Evolutionary conservation across 805 yeast genomes (phyloP).

Genomic region (Lipomyces chichibuensis): DNA sequence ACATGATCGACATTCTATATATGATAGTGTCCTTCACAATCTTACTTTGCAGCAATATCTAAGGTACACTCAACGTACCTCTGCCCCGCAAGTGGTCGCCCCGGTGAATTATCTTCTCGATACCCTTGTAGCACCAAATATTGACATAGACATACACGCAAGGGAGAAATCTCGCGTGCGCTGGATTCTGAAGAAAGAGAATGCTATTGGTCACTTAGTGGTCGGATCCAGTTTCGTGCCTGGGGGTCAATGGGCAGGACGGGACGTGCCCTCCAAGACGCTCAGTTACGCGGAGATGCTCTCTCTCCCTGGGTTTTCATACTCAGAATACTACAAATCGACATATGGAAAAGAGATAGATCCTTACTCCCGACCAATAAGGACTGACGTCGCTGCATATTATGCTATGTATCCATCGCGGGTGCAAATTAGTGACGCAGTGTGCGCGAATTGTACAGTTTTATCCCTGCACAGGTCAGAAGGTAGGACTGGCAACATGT

Average conservation of each 20-base stretch:
- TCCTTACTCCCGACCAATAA: constrained; percentile 39
- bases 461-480: constrained; percentile 26
- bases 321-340: constrained; percentile 35
- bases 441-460: constrained; percentile 33
- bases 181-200: constrained; percentile 33
- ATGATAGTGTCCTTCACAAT: constrained; percentile 29
- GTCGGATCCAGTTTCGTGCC: constrained; percentile 37
- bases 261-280: constrained; percentile 26
- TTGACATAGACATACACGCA: constrained; percentile 33
- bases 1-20: constrained; percentile 6
- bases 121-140: constrained; percentile 39
- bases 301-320: constrained; percentile 43
- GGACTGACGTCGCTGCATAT: constrained; percentile 41
- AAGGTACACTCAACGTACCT: constrained; percentile 17
- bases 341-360: constrained; percentile 20
- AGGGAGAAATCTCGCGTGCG: constrained; percentile 37
- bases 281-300: constrained; percentile 45
- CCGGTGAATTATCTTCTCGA: constrained; percentile 41
- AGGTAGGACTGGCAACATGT: constrained; percentile 9
- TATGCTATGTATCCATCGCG: constrained; percentile 38
- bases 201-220: constrained; percentile 36
- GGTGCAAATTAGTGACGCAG: constrained; percentile 36
- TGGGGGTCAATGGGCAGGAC: constrained; percentile 45
- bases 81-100: constrained; percentile 33
- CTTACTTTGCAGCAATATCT: constrained; percentile 36